Base-by-base conservation (phyloP, 805 yeast genomes). In the Candida gorgasii region DNA sequence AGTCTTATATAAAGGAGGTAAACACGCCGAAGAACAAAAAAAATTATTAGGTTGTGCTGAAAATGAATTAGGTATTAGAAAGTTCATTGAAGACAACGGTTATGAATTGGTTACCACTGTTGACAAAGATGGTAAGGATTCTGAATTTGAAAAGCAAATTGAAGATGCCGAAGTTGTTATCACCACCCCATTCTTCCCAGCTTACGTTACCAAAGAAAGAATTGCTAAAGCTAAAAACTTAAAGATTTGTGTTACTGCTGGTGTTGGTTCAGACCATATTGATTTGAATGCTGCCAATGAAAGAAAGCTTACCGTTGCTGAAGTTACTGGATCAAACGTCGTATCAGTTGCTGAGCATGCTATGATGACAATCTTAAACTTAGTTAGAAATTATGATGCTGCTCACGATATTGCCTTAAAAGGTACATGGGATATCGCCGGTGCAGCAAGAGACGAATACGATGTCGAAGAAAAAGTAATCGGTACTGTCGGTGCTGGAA, bases 111-210 rank as follows among this genome's bases (percentile, higher is more conserved):
- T 81, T 19, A 69, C 84, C 33, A 86, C 93, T 36, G 59, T 79
- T 34, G 81, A 78, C 61, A 86, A 86, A 61, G 95, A 85, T 43
- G 84, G 84, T 36, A 72, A 71, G 30, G 51, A 62, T 51, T 75
- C 84, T 2, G 73, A 59, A 27, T 75, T 86, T 36, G 93, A 86
- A 62, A 69, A 75, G 55, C 72, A 84, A 49, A 75, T 86, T 58
- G 76, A 72, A 36, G 89, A 82, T 47, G 86, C 90, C 4, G 93
- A 86, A 52, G 73, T 86, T 39, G 76, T 86, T 55, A 85, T 86
- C 63, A 80, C 90, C 30, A 85, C 92, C 9, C 93, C 95, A 3
- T 86, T 86, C 76, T 87, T 77, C 64, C 93, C 95, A 4, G 92
- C 82, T 27, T 86, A 86, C 63, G 72, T 86, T 59, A 77, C 83